These are phyloP conservation scores for Dactylis glomerata DNA, from an alignment of 176 grass and related monocot species.

Conservation along the genomic window DNA sequence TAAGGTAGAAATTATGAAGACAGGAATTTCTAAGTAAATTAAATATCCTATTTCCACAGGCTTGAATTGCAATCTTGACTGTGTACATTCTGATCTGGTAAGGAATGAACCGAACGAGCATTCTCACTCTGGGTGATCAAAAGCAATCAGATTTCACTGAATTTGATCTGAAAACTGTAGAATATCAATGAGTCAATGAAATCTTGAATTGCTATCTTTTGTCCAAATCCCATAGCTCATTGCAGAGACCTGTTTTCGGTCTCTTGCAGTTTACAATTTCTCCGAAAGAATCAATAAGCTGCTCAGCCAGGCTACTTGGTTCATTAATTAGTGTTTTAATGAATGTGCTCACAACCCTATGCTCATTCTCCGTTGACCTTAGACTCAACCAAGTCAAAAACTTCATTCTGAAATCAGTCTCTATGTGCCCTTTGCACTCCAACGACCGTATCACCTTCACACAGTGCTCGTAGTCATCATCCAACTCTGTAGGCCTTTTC, in stretches of 20 bases:
- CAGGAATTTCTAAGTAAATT: conserved; percentile 12
- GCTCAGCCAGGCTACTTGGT: conserved; percentile 67
- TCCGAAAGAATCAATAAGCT: conserved; percentile 76
- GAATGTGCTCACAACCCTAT: conserved; percentile 60
- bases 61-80: neutral
- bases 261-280: conserved; percentile 72
- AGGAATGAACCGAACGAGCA: neutral
- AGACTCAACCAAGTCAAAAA: conserved; percentile 94
- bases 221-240: conserved; percentile 68
- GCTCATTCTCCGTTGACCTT: conserved; percentile 64
- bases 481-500: conserved; percentile 16
- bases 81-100: neutral
- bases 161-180: conserved; percentile 19
- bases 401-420: conserved; percentile 79
- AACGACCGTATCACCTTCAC: conserved; percentile 75
- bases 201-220: conserved; percentile 24
- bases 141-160: conserved; percentile 28
- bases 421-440: conserved; percentile 69
- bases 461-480: conserved; percentile 78
- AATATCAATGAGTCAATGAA: conserved; percentile 38
- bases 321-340: conserved; percentile 65
- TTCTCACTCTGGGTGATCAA: neutral
- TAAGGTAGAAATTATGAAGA: conserved; percentile 12
- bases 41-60: neutral
- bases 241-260: conserved; percentile 50